A percentile compares a stretch with the other conserved stretches of the same genome.
phyloP scores from a whole-genome alignment of 2,329 filamentous ascomycete species.

The Hymenoscyphus repandus region DNA sequence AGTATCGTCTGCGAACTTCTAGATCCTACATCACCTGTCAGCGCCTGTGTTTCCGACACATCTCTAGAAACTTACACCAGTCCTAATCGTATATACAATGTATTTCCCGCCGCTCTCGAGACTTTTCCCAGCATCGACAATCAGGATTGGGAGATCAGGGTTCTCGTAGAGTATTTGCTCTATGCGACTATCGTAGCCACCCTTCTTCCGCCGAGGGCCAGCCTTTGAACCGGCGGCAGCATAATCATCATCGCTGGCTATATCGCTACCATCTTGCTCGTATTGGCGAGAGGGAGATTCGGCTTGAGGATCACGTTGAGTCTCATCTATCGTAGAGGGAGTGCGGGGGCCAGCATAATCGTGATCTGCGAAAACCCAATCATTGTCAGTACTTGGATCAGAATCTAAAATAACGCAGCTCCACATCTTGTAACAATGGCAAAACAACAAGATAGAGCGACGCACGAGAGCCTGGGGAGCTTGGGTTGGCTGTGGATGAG shows the following conservation, averaged over 20 bases:
- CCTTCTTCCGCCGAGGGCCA: constrained; percentile 64
- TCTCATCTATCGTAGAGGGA: constrained; percentile 62
- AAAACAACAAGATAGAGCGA: constrained; percentile 20
- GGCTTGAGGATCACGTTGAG: constrained; percentile 42
- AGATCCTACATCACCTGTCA: constrained; percentile 60
- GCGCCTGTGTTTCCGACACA: constrained; percentile 1
- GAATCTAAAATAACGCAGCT: constrained; percentile 33
- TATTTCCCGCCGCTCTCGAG: constrained; percentile 84
- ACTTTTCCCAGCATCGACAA: constrained; percentile 94
- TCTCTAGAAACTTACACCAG: constrained; percentile 57
- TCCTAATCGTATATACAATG: constrained; percentile 96
- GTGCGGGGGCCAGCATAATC: constrained; percentile 41
- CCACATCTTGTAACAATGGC: constrained; percentile 31
- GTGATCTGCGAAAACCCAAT: constrained; percentile 44
- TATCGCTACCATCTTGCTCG: constrained; percentile 34
- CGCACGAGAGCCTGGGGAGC: constrained; percentile 55
- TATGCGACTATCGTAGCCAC: constrained; percentile 89
- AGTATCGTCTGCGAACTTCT: constrained; percentile 91
- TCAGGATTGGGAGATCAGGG: constrained; percentile 81
- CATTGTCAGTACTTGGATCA: constrained; percentile 38
- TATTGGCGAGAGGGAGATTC: constrained; percentile 20
- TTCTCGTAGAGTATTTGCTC: constrained; percentile 98
- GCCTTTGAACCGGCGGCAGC: constrained; percentile 32
- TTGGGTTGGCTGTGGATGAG: constrained; percentile 60
- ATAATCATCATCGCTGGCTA: constrained; percentile 46